Evolutionary conservation across 192 early-diverging fungal genomes (phyloP), one percentile per base, ranked within the genome.

Genomic region (Podila horticola): DNA sequence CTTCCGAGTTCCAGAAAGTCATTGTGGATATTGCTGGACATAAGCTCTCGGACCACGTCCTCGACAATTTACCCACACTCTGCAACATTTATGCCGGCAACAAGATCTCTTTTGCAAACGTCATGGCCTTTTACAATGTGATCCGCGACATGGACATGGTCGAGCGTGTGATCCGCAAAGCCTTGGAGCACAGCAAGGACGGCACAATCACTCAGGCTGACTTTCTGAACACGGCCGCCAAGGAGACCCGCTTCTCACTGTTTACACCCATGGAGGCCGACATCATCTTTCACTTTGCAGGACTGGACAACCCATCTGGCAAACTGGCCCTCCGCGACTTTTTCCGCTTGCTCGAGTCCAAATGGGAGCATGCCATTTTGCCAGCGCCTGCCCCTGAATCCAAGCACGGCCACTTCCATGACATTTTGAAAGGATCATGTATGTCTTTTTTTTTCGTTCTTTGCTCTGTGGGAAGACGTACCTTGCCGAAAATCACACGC

Each of bases 261-360:
- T 88, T 92, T 71, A 93, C 91, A 4, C 92, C 92, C 28, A 91
- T 93, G 91, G 92, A 93, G 75, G 88, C 90, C 55, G 90, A 93
- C 72, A 89, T 91, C 49, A 85, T 92, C 51, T 93, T 91, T 84
- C 87, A 90, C 67, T 87, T 93, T 74, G 92, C 92, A 60, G 84
- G 87, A 31, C 68, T 88, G 10, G 84, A 84, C 28, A 87, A 84
- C 67, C 48, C 83, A n/a, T 82, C 83, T 11, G 87, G 86, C 70
- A 84, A 83, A 58, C 58, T 90, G 48, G 51, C 73, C 28, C 59
- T 86, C 12, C 71, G 72, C 10, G 89, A 90, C 69, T 90, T 90
- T 66, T 79, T 72, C 19, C 74, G 84, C 31, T 77, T 90, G 15
- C 75, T 90, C 36, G 87, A 90, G 65, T 82, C 87, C 57, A 83